These are phyloP conservation scores for Malus sylvestris DNA, from an alignment of 306 rosid genomes.

Conservation along the genomic window DNA sequence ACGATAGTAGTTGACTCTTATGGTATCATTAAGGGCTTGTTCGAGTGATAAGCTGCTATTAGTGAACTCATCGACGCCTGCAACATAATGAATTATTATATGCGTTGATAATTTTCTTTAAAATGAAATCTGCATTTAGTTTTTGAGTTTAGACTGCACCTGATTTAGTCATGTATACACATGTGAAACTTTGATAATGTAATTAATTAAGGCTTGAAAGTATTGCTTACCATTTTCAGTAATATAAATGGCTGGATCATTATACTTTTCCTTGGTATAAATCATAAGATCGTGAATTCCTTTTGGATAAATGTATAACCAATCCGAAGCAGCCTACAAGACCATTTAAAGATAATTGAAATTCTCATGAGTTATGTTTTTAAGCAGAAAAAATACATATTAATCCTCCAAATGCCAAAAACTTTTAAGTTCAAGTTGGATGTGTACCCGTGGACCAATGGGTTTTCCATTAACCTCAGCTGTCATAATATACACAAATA, in stretches of 20 bases:
- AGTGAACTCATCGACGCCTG: slow-evolving; percentile 22
- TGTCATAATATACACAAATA: slow-evolving; percentile 5
- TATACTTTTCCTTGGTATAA: slow-evolving; percentile 25
- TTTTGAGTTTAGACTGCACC: not conserved
- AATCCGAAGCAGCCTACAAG: slow-evolving; percentile 24
- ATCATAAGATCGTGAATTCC: slow-evolving; percentile 27
- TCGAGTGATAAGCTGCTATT: slow-evolving; percentile 11
- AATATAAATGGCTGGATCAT: slow-evolving; percentile 32
- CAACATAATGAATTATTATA: not conserved
- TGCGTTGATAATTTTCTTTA: not conserved
- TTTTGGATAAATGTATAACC: slow-evolving; percentile 21
- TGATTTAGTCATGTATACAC: too few relatives aligned
- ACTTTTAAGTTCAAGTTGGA: not conserved
- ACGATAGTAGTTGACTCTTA: slow-evolving; percentile 21
- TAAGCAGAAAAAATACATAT: too few relatives aligned
- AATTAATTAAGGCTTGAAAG: not conserved
- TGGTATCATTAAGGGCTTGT: slow-evolving; percentile 18
- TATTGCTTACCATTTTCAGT: slow-evolving; percentile 30
- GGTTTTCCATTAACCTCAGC: slow-evolving; percentile 36
- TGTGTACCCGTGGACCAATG: slow-evolving; percentile 37
- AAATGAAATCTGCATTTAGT: not conserved
- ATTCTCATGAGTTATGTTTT: not conserved
- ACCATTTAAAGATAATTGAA: not conserved
- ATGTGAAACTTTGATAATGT: not conserved
- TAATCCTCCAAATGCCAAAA: not conserved